These are phyloP conservation scores for Eucalyptus regnans DNA, from an alignment of 345 rosid genomes.

Conservation along the genomic window DNA sequence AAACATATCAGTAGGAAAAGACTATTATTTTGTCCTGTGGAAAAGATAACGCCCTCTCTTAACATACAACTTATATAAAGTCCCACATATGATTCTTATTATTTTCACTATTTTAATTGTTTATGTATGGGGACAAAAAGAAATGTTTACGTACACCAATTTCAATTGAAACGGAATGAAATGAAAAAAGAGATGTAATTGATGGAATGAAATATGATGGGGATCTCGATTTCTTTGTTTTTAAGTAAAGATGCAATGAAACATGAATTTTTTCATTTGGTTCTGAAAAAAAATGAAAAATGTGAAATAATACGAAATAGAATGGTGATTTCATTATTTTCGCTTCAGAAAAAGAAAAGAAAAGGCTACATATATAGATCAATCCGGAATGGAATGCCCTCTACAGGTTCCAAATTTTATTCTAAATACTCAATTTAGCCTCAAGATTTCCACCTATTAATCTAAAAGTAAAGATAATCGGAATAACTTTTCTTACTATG, in stretches of 20 bases:
- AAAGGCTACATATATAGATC: neutral
- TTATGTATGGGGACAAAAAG: neutral
- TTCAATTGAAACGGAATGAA: neutral
- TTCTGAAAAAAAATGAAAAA: neutral
- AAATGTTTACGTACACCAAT: no score
- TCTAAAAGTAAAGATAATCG: neutral
- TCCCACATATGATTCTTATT: neutral
- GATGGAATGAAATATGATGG: neutral
- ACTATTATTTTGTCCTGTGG: neutral
- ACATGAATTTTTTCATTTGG: neutral
- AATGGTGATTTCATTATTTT: neutral
- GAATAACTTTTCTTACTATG: neutral
- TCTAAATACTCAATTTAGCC: neutral
- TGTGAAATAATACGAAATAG: neutral
- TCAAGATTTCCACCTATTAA: neutral
- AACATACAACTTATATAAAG: neutral
- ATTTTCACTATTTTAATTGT: neutral
- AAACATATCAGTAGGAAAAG: neutral
- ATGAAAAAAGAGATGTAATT: neutral
- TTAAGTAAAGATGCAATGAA: neutral
- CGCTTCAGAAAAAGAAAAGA: neutral
- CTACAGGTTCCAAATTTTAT: neutral
- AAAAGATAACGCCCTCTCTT: neutral
- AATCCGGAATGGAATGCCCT: neutral
- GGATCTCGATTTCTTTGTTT: neutral